A percentile compares a stretch with the other conserved stretches of the same genome.
phyloP scores from a whole-genome alignment of 129 eudicot genomes.

The Sambucus nigra region DNA sequence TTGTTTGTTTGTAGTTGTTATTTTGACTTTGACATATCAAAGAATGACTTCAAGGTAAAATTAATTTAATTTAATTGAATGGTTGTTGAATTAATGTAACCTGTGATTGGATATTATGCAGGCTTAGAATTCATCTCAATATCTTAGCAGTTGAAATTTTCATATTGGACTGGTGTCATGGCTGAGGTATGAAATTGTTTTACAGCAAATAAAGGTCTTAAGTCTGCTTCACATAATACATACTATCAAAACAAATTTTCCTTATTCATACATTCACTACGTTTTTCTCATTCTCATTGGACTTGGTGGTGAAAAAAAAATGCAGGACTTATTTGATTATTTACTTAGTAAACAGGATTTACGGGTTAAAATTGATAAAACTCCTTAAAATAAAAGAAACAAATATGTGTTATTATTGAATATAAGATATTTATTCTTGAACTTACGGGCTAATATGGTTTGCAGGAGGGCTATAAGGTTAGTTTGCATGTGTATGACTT shows the following conservation, averaged over 20 bases:
- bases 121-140: constrained; percentile 7
- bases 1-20: neutral
- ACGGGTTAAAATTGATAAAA: too few relatives aligned
- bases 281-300: neutral
- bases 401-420: neutral
- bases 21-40: too few relatives aligned
- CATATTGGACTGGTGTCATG: constrained; percentile 20
- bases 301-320: neutral
- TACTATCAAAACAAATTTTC: neutral
- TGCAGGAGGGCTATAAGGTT: constrained; percentile 73
- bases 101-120: neutral
- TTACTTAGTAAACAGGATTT: too few relatives aligned
- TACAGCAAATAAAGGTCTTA: neutral
- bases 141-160: constrained; percentile 14
- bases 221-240: neutral
- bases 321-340: too few relatives aligned
- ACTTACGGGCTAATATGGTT: neutral
- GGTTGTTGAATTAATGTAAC: too few relatives aligned
- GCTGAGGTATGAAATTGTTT: constrained; percentile 38
- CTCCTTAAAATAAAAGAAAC: neutral
- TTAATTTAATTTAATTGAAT: too few relatives aligned
- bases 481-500: constrained; percentile 65
- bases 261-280: neutral
- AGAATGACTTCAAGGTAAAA: too few relatives aligned
- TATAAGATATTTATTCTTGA: neutral